Percentiles rank a stretch among this genome's conserved stretches.
Conservation (phyloP, 305 asterid genomes). For the Euphrasia arctica region DNA sequence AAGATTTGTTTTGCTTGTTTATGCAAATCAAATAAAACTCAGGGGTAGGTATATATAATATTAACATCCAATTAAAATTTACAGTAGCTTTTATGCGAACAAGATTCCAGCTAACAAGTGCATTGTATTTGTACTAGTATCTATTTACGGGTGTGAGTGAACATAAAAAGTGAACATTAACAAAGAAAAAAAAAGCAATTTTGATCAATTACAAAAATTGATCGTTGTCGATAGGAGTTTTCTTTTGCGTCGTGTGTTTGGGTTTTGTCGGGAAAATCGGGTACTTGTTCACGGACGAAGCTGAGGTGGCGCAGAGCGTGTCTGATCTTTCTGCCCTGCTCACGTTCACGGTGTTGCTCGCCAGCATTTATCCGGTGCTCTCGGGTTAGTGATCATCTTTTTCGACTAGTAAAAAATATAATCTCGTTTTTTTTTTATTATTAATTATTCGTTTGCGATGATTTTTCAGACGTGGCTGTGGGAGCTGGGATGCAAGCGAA, state of each 20-base stretch:
- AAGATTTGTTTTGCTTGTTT: too few relatives aligned
- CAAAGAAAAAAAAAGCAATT: too few relatives aligned
- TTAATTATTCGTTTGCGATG: neutral
- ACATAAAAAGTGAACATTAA: too few relatives aligned
- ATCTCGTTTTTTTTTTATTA: neutral
- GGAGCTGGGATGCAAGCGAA: slow-evolving; percentile 65
- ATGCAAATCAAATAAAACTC: too few relatives aligned
- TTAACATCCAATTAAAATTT: too few relatives aligned
- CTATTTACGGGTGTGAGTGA: too few relatives aligned
- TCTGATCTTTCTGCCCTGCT: slow-evolving; percentile 46
- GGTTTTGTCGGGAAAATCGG: slow-evolving; percentile 39
- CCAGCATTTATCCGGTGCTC: slow-evolving; percentile 49
- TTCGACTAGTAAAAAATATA: too few relatives aligned
- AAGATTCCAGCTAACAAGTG: too few relatives aligned
- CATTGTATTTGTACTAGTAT: too few relatives aligned
- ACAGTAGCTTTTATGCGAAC: too few relatives aligned
- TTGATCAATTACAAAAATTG: too few relatives aligned
- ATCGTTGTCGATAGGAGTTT: slow-evolving; percentile 39
- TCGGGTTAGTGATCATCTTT: slow-evolving; percentile 35
- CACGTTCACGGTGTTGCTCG: slow-evolving; percentile 50
- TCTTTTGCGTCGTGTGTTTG: slow-evolving; percentile 43
- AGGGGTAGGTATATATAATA: too few relatives aligned
- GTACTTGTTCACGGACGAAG: slow-evolving; percentile 39
- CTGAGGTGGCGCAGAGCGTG: slow-evolving; percentile 37
- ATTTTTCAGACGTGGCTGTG: slow-evolving; percentile 53